Conservation (phyloP, 345 rosid genomes). For the Gossypium anomalum region DNA sequence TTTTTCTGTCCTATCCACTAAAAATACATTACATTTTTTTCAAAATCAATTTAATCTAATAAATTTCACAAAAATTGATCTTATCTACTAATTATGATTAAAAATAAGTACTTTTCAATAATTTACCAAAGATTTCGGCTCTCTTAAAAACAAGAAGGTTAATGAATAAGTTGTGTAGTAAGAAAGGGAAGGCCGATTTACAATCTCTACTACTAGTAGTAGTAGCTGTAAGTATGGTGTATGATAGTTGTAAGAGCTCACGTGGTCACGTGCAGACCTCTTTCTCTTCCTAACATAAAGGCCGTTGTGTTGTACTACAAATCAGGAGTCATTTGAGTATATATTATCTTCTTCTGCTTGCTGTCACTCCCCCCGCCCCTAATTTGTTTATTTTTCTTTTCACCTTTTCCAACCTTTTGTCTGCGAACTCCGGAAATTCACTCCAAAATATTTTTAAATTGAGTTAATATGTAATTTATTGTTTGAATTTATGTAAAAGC, state of each 20-base stretch:
- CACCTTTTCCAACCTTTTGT: neutral
- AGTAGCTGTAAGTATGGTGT: neutral
- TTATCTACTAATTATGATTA: too few relatives aligned
- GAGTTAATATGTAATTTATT: too few relatives aligned
- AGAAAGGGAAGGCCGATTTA: too few relatives aligned
- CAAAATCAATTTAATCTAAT: too few relatives aligned
- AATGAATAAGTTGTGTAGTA: too few relatives aligned
- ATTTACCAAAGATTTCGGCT: too few relatives aligned
- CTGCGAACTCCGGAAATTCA: neutral
- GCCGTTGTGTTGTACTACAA: constrained; percentile 11
- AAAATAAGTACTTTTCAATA: too few relatives aligned
- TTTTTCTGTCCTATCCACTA: too few relatives aligned
- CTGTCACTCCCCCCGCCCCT: neutral
- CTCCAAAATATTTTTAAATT: neutral
- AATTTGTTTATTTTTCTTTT: neutral
- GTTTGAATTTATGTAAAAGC: too few relatives aligned
- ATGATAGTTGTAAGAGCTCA: neutral
- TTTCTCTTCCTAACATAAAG: neutral
- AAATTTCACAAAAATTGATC: too few relatives aligned
- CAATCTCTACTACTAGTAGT: neutral
- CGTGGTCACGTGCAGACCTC: constrained; percentile 17
- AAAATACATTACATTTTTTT: too few relatives aligned
- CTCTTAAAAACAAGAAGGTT: too few relatives aligned
- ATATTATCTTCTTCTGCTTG: neutral
- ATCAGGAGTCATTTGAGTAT: neutral